Evolutionary conservation across 345 rosid species (phyloP).

Genomic region (Aurinia saxatilis): DNA sequence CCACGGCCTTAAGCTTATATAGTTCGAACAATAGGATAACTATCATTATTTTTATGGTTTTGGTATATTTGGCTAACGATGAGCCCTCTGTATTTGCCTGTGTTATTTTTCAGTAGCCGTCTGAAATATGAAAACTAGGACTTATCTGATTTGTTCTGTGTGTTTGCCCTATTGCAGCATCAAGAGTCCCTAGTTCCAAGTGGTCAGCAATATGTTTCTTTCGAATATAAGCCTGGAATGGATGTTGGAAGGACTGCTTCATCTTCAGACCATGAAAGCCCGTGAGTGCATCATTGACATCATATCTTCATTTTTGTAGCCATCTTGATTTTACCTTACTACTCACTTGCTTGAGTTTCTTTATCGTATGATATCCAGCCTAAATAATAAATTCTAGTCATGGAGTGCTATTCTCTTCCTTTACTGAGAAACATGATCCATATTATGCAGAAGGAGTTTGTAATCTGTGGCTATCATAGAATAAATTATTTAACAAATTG

Average conservation of each 20-base stretch:
- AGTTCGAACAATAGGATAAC: neutral
- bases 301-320: neutral
- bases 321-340: neutral
- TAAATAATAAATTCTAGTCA: neutral
- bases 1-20: neutral
- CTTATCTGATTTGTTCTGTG: neutral
- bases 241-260: conserved; percentile 84
- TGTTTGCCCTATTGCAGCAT: conserved; percentile 51
- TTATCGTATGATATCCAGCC: neutral
- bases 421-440: neutral
- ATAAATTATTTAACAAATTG: neutral
- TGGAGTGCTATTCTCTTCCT: neutral
- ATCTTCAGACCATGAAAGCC: conserved; percentile 94
- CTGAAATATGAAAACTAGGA: conserved; percentile 10
- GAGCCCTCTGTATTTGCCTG: neutral
- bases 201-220: conserved; percentile 82
- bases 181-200: conserved; percentile 73
- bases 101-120: neutral
- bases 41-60: neutral
- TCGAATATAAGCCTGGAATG: conserved; percentile 96
- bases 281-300: conserved; percentile 57
- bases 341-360: neutral
- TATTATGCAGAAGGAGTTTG: neutral
- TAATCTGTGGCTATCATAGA: neutral
- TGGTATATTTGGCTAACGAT: neutral